Evolutionary conservation across 257 asterid species (phyloP).

Genomic region (Nemophila menziesii): DNA sequence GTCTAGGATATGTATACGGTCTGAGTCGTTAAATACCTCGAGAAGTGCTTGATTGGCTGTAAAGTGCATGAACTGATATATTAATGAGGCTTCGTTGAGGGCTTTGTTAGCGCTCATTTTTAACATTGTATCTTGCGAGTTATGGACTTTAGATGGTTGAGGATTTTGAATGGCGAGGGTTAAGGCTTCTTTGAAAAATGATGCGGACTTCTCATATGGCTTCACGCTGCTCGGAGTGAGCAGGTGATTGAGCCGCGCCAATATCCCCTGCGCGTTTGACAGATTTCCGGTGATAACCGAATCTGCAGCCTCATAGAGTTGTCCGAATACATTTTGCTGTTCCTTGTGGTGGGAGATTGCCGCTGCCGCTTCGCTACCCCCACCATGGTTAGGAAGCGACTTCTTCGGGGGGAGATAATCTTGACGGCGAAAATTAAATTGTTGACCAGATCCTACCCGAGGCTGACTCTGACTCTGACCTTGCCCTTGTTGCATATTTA

Average conservation of each 20-base stretch:
- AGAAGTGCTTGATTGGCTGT: slow-evolving; percentile 29
- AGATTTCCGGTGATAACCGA: slow-evolving; percentile 30
- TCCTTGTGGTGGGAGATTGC: slow-evolving; percentile 13
- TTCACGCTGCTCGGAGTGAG: slow-evolving; percentile 21
- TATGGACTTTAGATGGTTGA: slow-evolving; percentile 15
- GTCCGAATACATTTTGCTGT: slow-evolving; percentile 28
- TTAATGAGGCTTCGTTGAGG: slow-evolving; percentile 22
- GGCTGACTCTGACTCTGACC: too few relatives aligned
- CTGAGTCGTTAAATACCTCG: slow-evolving; percentile 29
- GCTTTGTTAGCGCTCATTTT: slow-evolving; percentile 30
- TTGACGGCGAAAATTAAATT: slow-evolving; percentile 8
- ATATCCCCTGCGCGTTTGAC: slow-evolving; percentile 43
- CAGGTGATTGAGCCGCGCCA: slow-evolving; percentile 34
- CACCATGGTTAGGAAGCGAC: slow-evolving; percentile 19
- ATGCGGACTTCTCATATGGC: slow-evolving; percentile 24
- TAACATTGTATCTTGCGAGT: slow-evolving; percentile 26
- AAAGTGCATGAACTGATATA: slow-evolving; percentile 23
- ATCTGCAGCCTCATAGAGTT: slow-evolving; percentile 35
- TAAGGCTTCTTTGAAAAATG: slow-evolving; percentile 29
- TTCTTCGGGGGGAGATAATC: slow-evolving; percentile 14
- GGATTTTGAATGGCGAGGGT: slow-evolving; percentile 17
- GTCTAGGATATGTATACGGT: slow-evolving; percentile 34
- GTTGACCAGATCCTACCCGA: slow-evolving; percentile 13
- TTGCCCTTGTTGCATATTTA: too few relatives aligned
- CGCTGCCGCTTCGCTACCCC: slow-evolving; percentile 12